phyloP scores from a whole-genome alignment of 495 filamentous ascomycete genomes.

The Penicillium pulvis region DNA sequence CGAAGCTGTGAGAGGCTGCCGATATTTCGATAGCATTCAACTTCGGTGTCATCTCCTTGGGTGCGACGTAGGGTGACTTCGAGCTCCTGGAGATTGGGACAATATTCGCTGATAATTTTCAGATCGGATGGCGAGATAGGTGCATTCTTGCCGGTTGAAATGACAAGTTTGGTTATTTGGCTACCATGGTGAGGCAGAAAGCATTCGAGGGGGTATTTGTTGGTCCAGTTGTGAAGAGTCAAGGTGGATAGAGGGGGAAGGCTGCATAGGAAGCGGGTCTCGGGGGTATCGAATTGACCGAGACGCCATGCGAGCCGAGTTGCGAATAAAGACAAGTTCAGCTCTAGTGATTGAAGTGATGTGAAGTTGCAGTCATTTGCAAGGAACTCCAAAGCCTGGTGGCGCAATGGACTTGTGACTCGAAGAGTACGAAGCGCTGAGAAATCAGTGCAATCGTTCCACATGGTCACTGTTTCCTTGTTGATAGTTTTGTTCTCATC shows the following conservation, averaged over 20 bases:
- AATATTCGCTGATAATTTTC: neutral
- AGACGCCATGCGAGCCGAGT: neutral
- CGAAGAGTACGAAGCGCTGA: neutral
- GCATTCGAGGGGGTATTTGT: neutral
- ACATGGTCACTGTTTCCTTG: neutral
- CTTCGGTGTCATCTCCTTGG: neutral
- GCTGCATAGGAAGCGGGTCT: neutral
- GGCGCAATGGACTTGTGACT: neutral
- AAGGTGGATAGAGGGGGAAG: neutral
- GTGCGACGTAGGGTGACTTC: neutral
- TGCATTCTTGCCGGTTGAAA: neutral
- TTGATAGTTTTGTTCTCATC: neutral
- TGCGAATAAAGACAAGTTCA: neutral
- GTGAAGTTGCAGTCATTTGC: neutral
- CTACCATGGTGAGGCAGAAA: neutral
- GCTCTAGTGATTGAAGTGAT: neutral
- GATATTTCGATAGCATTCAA: neutral
- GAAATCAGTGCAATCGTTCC: conserved; percentile 1
- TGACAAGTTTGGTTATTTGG: neutral
- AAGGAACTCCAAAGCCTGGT: neutral
- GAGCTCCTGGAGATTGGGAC: neutral
- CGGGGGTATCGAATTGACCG: neutral
- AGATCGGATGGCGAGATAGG: neutral
- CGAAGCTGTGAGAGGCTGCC: neutral
- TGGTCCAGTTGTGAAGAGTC: neutral